Evolutionary conservation across 2,329 filamentous ascomycete species (phyloP), one percentile per base, ranked within the genome.

Genomic region (Claviceps spartinae): DNA sequence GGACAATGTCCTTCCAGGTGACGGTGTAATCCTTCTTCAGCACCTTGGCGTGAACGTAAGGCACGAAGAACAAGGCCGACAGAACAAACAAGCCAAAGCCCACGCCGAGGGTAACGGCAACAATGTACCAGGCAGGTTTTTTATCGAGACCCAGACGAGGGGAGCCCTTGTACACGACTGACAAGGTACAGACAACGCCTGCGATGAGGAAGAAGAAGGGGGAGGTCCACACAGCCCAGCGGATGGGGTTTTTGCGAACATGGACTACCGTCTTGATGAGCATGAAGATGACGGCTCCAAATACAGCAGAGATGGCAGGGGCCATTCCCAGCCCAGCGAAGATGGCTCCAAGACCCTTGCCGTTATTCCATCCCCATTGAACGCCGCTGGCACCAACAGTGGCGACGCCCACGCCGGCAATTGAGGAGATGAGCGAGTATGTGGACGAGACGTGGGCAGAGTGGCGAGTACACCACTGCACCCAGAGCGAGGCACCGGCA

Each of bases 161-260:
- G 6, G 85, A 87, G 38, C 85, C 85, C 75, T 89, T 88, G 77
- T 88, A 88, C 59, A 89, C 85, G 60, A 89, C 81, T 45, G 83
- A 87, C 5, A 90, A 74, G 0, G 85, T 85, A 69, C 84, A 87
- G 60, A 89, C 69, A 54, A 83, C 86, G 51, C 75, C 83, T 52
- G 85, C 83, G 54, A 89, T 78, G 52, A 88, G 78, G 76, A 89
- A 89, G 71, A 83, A 89, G 69, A 85, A 80, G 9, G 85, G 86
- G 1, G 83, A 82, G 48, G 77, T 83, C 69, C 75, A 88, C 50
- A 89, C 77, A 24, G 85, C 84, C 83, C 83, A 87, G 7, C 73
- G 76, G 2, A 86, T 74, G 5, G 85, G 84, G 67, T 87, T 81
- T 67, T 76, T 81, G 65, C 85, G 83, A 55, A 84, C 65, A 63